These are phyloP conservation scores for Nemania diffusa DNA, from an alignment of 2,329 filamentous ascomycete species.

Conservation along the genomic window DNA sequence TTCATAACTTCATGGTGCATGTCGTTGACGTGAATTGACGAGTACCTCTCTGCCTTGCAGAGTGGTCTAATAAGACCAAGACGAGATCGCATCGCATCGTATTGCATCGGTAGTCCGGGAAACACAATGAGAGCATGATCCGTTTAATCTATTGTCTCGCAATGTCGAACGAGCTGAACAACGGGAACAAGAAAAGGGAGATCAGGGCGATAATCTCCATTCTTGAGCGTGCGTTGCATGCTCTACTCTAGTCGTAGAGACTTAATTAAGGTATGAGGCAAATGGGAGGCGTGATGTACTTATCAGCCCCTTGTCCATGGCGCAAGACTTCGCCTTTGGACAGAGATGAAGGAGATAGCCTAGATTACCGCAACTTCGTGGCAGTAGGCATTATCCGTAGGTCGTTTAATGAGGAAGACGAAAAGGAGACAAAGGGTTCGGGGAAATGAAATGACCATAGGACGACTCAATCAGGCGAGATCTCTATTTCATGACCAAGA, in stretches of 20 bases:
- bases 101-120: neutral
- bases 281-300: neutral
- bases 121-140: neutral
- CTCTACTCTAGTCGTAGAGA: neutral
- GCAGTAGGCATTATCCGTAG: conserved; percentile 32
- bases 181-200: neutral
- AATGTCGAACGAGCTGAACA: neutral
- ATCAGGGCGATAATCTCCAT: neutral
- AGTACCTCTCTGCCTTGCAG: too few relatives aligned
- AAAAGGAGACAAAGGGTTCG: neutral
- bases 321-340: neutral
- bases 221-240: too few relatives aligned
- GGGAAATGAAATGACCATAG: neutral
- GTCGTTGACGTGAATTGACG: neutral
- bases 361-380: conserved; percentile 4
- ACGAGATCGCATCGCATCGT: neutral
- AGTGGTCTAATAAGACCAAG: too few relatives aligned
- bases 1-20: neutral
- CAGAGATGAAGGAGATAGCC: neutral
- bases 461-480: neutral
- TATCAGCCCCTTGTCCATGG: neutral
- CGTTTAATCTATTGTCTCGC: neutral
- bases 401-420: neutral
- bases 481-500: conserved; percentile 48
- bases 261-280: neutral